Base-by-base conservation (phyloP, 805 yeast species). In the Clavispora fructus region DNA sequence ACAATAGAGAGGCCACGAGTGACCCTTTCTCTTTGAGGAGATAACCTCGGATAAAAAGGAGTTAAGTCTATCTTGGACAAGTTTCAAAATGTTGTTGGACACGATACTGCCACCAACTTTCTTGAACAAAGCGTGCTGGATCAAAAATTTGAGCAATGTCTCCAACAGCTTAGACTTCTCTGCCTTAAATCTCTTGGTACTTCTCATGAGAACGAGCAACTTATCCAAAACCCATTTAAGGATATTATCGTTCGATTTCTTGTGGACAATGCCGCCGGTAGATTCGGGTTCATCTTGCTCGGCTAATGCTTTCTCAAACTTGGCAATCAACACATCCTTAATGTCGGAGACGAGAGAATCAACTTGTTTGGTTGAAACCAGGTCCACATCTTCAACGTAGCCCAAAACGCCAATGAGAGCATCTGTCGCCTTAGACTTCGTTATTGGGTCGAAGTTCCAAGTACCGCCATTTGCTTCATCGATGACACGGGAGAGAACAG, bases 361-460 rank as follows among this genome's bases (percentile, higher is more conserved):
- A 13, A 49, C 50, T 19, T 53, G 55, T 14, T 29, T 41, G 1
- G 39, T 47, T 11, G 53, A 45, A 1, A 45, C 41, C 14, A 35
- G 41, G 29, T 51, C 61, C 30, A 51, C 51, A n/a, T 40, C 42
- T 4, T 49, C 52, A 16, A 51, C 17, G 11, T 51, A 56, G 35
- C 55, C 49, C 33, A 65, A 49, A 8, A 61, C 57, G 3, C 62
- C 54, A 13, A 71, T 43, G 25, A 71, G 56, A 13, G 57, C 45
- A 37, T 79, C 81, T 11, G 79, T 67, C 0, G 88, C 78, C 59
- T 84, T 88, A 1, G 91, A 68, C 57, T 85, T 89, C 1, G 96
- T 84, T 27, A 86, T 60, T 49, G 76, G 73, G 63, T 91, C 97
- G 63, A 91, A 90, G 49, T 81, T 81, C 57, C 86, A 71, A 35